Evolutionary conservation across 2,329 filamentous ascomycete species (phyloP).

Genomic region (Arthrinium puccinioides): DNA sequence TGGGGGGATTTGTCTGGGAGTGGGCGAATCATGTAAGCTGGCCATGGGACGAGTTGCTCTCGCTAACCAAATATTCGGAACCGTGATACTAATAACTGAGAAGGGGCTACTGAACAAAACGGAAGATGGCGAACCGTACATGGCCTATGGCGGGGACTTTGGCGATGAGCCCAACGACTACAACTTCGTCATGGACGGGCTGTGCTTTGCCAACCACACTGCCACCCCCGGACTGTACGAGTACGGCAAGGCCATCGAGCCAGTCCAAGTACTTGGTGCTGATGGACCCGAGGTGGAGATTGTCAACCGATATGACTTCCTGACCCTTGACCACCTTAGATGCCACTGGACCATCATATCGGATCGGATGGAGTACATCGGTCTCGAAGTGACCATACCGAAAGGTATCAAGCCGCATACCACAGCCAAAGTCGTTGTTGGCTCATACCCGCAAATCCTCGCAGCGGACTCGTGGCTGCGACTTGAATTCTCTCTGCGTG

Average conservation of each 20-base stretch:
- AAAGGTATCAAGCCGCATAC: slow-evolving; percentile 35
- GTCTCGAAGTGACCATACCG: slow-evolving; percentile 32
- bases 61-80: background rate
- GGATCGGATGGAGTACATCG: slow-evolving; percentile 27
- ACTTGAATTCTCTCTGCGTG: slow-evolving; percentile 36
- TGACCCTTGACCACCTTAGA: slow-evolving; percentile 40
- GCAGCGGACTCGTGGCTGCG: slow-evolving; percentile 37
- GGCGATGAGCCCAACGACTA: slow-evolving; percentile 52
- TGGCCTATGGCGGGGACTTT: slow-evolving; percentile 56
- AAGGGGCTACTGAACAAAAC: slow-evolving; percentile 35
- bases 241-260: slow-evolving; percentile 52
- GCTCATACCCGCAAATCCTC: slow-evolving; percentile 17
- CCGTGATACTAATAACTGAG: background rate
- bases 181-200: slow-evolving; percentile 52
- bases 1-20: slow-evolving; percentile 62
- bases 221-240: slow-evolving; percentile 45
- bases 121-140: slow-evolving; percentile 36
- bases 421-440: slow-evolving; percentile 25
- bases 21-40: slow-evolving; percentile 50
- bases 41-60: background rate
- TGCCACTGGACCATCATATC: slow-evolving; percentile 35
- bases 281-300: slow-evolving; percentile 35
- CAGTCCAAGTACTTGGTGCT: slow-evolving; percentile 43
- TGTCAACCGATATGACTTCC: slow-evolving; percentile 48
- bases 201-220: slow-evolving; percentile 40